Base-by-base conservation (phyloP, 192 early-diverging fungal genomes). In the Backusella tarrabulga region DNA sequence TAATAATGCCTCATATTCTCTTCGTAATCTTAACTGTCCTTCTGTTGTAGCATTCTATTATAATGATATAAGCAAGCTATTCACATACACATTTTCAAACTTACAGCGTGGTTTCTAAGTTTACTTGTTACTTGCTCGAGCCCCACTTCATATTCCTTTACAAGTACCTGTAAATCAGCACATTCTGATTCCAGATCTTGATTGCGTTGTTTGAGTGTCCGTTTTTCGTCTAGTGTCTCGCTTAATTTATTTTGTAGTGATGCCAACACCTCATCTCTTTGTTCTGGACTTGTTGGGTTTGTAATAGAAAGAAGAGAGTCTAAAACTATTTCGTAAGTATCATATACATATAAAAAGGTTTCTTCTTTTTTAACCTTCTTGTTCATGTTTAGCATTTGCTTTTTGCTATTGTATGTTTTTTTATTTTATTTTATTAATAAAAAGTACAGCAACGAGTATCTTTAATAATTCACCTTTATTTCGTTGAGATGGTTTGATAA, bases 401-500 rank as follows among this genome's bases (percentile, higher is more conserved):
- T 66, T 67, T 75, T 67, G 78, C 73, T 75, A 67, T 40, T 56
- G 19, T 32, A 32, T 32, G 32, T 3, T 32, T 32, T 52, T 72
- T 52, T n/a, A n/a, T n/a, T 29, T 6, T 68, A 35, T 34, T 34
- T 26, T 7, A 32, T 14, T 34, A 19, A 66, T 15, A 34, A 42
- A 35, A 5, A 71, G 38, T 12, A 34, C 32, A 68, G 23, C 23
- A 26, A 63, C 29, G 3, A 15, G 3, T 21, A 11, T n/a, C 12
- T 36, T 26, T 68, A 15, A 56, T 52, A 26, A 5, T 4, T 4
- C 26, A 83, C 85, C 81, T 85, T 80, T 36, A 85, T 74, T 77
- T 85, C 81, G 42, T 75, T 77, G 5, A 87, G 68, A 67, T 87
- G 83, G 35, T 75, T 70, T 36, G 80, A 79, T 19, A 87, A 73